Base-by-base conservation (phyloP, 2,329 filamentous ascomycete species). In the Mollisia scopiformis region DNA sequence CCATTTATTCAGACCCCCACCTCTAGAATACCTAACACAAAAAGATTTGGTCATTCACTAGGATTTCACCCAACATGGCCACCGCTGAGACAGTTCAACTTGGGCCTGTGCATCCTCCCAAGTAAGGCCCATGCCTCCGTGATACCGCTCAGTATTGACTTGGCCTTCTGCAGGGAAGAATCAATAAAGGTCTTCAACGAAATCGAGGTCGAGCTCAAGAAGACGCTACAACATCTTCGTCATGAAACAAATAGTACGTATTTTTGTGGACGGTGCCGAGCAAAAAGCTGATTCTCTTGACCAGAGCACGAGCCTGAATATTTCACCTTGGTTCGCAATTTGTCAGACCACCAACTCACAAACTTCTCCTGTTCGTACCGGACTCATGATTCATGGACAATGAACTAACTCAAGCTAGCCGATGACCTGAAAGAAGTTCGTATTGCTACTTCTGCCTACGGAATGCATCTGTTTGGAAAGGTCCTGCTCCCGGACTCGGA, bases 221-320 rank as follows among this genome's bases (percentile, higher is more conserved):
- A 77, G 66, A 71, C 75, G 58, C 77, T 85, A 46, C 74, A 83
- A 33, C 80, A 82, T 65, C 75, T 79, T 37, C 79, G 81, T 37
- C 80, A 79, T 62, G 73, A 80, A 25, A 75, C 78, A 53, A 71
- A 79, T 57, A 82, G 79, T 81, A 69, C 35, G 75, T 33, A 4
- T 23, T n/a, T 37, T 2, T 21, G 11, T 25, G 11, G 3, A 10
- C 16, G 23, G 13, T 27, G 8, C 6, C 27, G 10, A n/a, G 23
- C 21, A 49, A 25, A 8, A 11, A 27, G 43, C 55, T 56, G 55
- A 64, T 52, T 30, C 23, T 19, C 3, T 10, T 10, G 7, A 35
- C 3, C 46, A 82, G 82, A 84, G 68, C 83, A 85, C 65, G 82
- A 84, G 64, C 78, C 77, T 8, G 78, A 82, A 62, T 84, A 83